Conservation (phyloP, 1,139 yeast species). For the Geotrichum reessii region DNA sequence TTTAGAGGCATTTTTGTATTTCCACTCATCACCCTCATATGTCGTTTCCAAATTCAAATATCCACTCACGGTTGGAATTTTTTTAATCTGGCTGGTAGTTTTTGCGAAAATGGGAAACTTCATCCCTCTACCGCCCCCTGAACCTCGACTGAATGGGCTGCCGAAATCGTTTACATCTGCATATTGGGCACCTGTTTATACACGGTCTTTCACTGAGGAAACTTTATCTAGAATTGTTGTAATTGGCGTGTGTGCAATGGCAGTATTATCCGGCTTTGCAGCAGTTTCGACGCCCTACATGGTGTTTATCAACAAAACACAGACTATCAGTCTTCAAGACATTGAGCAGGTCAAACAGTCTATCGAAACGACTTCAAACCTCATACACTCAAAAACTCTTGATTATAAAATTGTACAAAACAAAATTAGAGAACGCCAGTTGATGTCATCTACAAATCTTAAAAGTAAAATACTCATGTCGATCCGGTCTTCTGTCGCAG, state of each 20-base stretch:
- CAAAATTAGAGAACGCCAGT: constrained; percentile 22
- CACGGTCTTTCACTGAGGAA: constrained; percentile 30
- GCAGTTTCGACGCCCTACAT: constrained; percentile 63
- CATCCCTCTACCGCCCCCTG: constrained; percentile 32
- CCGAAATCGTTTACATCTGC: constrained; percentile 2
- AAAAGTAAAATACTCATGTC: constrained; percentile 28
- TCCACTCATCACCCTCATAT: constrained; percentile 11
- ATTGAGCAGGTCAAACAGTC: constrained; percentile 36
- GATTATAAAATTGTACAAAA: constrained; percentile 4
- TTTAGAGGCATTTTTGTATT: constrained; percentile 28
- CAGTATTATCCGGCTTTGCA: constrained; percentile 67
- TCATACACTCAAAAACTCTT: constrained; percentile 29
- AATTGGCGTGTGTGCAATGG: constrained; percentile 68
- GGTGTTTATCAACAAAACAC: constrained; percentile 31
- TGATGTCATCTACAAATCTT: constrained; percentile 28
- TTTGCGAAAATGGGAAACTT: constrained; percentile 33
- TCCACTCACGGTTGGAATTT: constrained; percentile 23
- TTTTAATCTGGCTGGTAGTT: constrained; percentile 30
- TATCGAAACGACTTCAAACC: constrained; percentile 34
- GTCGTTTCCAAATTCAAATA: constrained; percentile 12
- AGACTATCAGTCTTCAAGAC: constrained; percentile 33
- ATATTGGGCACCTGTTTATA: constrained; percentile 28
- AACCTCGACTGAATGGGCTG: neutral
- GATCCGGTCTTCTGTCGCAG: constrained; percentile 22
- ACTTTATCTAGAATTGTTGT: constrained; percentile 57